Percentiles rank a stretch among this genome's conserved stretches.
Conservation (phyloP, 768 basidiomycete species). For the Rhodotorula graminis region DNA sequence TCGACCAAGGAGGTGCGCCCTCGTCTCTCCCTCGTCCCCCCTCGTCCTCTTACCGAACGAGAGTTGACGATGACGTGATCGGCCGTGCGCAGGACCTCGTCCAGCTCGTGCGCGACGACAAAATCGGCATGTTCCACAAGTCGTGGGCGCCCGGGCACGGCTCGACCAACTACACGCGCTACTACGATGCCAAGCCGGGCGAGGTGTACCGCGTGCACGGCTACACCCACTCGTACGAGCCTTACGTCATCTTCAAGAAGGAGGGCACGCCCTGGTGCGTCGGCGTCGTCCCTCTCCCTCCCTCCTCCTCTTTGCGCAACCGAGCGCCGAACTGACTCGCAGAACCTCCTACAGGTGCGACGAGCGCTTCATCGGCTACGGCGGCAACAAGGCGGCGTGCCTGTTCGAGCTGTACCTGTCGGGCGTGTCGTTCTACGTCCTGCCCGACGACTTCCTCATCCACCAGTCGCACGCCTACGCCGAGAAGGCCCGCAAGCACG, state of each 20-base stretch:
- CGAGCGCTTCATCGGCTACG: constrained; percentile 84
- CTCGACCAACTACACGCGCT: constrained; percentile 69
- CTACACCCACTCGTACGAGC: constrained; percentile 82
- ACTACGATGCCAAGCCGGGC: constrained; percentile 59
- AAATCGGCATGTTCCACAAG: constrained; percentile 71
- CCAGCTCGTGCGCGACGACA: constrained; percentile 55
- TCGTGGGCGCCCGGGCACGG: constrained; percentile 74
- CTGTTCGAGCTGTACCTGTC: constrained; percentile 85
- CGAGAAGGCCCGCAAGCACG: constrained; percentile 64
- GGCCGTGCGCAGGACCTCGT: constrained; percentile 51
- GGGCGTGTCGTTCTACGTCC: constrained; percentile 75
- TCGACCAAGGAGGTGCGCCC: constrained; percentile 60
- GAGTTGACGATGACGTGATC: neutral
- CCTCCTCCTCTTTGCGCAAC: too few relatives aligned
- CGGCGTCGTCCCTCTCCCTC: neutral
- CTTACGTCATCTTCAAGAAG: constrained; percentile 76
- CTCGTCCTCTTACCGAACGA: too few relatives aligned
- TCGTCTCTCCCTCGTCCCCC: constrained; percentile 15
- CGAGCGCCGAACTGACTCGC: neutral
- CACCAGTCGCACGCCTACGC: constrained; percentile 82
- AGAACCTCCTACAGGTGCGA: constrained; percentile 61
- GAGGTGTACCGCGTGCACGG: constrained; percentile 63
- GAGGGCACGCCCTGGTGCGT: constrained; percentile 66
- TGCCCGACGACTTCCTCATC: constrained; percentile 80
- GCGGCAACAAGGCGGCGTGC: constrained; percentile 88